Evolutionary conservation across 331 rosid genomes (phyloP).

Genomic region (Arachis monticola): DNA sequence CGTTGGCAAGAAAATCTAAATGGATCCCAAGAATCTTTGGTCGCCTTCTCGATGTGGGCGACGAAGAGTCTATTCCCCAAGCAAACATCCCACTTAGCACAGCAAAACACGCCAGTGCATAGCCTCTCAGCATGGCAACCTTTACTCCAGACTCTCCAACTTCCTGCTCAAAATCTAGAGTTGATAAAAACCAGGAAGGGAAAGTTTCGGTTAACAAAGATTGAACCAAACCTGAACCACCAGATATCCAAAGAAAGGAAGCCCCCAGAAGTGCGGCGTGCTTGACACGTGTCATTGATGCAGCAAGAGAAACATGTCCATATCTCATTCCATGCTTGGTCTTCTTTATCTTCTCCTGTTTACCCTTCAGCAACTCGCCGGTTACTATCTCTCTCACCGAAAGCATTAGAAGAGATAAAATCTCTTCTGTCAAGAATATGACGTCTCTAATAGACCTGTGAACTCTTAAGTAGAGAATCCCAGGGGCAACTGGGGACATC

Average conservation of each 20-base stretch:
- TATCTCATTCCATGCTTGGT: slow-evolving; percentile 72
- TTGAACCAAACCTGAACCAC: slow-evolving; percentile 78
- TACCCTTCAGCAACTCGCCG: slow-evolving; percentile 66
- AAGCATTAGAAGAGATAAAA: slow-evolving; percentile 75
- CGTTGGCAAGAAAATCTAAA: slow-evolving; percentile 82
- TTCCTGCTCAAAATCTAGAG: slow-evolving; percentile 60
- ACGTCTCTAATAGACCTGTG: slow-evolving; percentile 80
- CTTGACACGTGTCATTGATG: slow-evolving; percentile 84
- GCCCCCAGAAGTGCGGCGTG: slow-evolving; percentile 93
- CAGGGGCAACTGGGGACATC: slow-evolving; percentile 93
- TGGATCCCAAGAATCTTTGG: slow-evolving; percentile 67
- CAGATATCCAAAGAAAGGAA: slow-evolving; percentile 88
- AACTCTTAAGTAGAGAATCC: slow-evolving; percentile 81
- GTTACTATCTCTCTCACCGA: slow-evolving; percentile 79
- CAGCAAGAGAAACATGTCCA: slow-evolving; percentile 82
- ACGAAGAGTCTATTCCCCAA: slow-evolving; percentile 78
- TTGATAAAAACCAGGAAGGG: slow-evolving; percentile 93
- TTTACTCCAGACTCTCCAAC: slow-evolving; percentile 65
- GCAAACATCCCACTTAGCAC: slow-evolving; percentile 83
- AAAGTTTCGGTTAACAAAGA: slow-evolving; percentile 79
- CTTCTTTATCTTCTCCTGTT: slow-evolving; percentile 68
- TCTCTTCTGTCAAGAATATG: slow-evolving; percentile 86
- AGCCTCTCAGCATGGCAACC: slow-evolving; percentile 84
- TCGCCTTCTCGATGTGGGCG: slow-evolving; percentile 69
- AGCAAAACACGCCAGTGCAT: slow-evolving; percentile 83